Evolutionary conservation across 257 asterid genomes (phyloP).

Genomic region (Salvia splendens): DNA sequence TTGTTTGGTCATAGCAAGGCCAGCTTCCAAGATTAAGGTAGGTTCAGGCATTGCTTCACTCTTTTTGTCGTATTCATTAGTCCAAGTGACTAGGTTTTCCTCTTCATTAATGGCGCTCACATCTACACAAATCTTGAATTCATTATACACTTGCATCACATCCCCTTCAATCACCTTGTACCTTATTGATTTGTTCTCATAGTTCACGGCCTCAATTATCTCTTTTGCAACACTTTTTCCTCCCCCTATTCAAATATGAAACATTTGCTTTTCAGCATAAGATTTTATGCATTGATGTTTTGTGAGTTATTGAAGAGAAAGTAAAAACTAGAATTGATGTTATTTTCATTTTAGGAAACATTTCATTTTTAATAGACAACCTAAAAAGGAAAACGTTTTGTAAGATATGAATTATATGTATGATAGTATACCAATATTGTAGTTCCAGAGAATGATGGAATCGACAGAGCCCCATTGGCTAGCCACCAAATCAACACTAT

Average conservation of each 20-base stretch:
- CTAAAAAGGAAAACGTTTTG: too few relatives aligned
- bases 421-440: background rate
- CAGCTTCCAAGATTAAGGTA: background rate
- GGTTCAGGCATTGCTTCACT: slow-evolving; percentile 33
- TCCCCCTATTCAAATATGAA: slow-evolving; percentile 32
- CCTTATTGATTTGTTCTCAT: slow-evolving; percentile 33
- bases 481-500: slow-evolving; percentile 18
- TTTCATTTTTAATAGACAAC: too few relatives aligned
- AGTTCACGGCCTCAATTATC: slow-evolving; percentile 34
- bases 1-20: slow-evolving; percentile 3
- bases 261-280: too few relatives aligned
- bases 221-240: slow-evolving; percentile 25
- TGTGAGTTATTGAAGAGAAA: too few relatives aligned
- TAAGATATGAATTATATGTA: too few relatives aligned
- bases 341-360: too few relatives aligned
- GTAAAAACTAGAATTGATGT: too few relatives aligned
- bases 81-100: slow-evolving; percentile 34
- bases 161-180: slow-evolving; percentile 30
- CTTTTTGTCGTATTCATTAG: slow-evolving; percentile 32
- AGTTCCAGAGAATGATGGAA: slow-evolving; percentile 24
- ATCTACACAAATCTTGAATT: background rate
- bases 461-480: slow-evolving; percentile 42
- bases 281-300: too few relatives aligned
- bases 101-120: slow-evolving; percentile 7
- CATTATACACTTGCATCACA: slow-evolving; percentile 11